phyloP scores from a whole-genome alignment of 192 early-diverging fungal species.

The Backusella luteola region DNA sequence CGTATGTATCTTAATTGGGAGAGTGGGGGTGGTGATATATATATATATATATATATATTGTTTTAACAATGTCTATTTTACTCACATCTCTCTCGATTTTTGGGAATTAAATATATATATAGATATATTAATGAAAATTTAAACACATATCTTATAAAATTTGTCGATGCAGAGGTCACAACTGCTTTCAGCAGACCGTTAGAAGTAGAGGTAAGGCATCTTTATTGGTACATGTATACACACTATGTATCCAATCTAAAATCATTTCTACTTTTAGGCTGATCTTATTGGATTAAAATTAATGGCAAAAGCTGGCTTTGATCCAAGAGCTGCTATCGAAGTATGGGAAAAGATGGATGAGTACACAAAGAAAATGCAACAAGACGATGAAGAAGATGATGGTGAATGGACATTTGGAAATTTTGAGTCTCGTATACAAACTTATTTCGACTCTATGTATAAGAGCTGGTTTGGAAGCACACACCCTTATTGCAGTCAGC shows the following conservation, averaged over 20 bases:
- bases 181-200: not conserved
- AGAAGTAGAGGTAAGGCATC: not conserved
- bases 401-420: not conserved
- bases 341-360: conserved; percentile 48
- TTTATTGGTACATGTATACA: not conserved
- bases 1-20: conserved; percentile 6
- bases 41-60: too few species aligned
- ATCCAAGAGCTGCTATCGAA: conserved; percentile 43
- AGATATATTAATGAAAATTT: not conserved
- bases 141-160: not conserved
- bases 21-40: too few species aligned
- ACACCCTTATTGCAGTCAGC: conserved; percentile 20
- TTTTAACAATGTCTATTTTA: not conserved
- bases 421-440: not conserved
- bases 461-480: conserved; percentile 24
- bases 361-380: not conserved
- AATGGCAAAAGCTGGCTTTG: conserved; percentile 50
- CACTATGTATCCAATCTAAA: not conserved
- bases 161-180: not conserved
- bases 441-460: conserved; percentile 8
- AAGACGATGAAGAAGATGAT: not conserved
- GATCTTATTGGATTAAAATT: conserved; percentile 45
- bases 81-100: not conserved
- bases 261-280: conserved; percentile 21
- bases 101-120: not conserved